Evolutionary conservation across 345 rosid genomes (phyloP), one percentile per base, ranked within the genome.

Genomic region (Fremontodendron californicum): DNA sequence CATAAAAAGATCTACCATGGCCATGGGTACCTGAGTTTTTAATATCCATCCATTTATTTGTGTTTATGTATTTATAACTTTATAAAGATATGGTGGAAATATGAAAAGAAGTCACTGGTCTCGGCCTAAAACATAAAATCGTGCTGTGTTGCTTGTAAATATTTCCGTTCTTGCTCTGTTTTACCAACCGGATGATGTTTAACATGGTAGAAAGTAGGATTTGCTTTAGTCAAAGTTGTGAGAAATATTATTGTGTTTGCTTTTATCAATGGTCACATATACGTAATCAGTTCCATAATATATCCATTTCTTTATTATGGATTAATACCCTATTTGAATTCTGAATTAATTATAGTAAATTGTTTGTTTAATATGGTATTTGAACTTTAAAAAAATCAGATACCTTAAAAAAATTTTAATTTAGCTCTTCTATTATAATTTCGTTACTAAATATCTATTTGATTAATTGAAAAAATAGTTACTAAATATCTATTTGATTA

Each of bases 1-100:
- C 81, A 9, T 96, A 91, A 74, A 39, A 71, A 11, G 64, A 52
- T 18, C 39, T 42, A 37, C 27, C 40, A 13, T 40, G 13, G 15
- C 1, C 1, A 3, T 1, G 16, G 18, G 15, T 33, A 19, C 16
- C 35, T 12, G 21, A 39, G 42, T 7, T 46, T 27, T 25, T 55
- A 39, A 5, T 61, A 13, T 21, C 31, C 63, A 60, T 52, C 39
- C 27, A 42, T 39, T 39, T 33, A 12, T 13, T 54, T 40, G 15
- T 45, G n/a, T 77, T 1, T 60, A 6, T 60, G 39, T 77, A 29
- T 78, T 27, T 74, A 42, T 60, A 15, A 31, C 21, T 37, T 33
- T 29, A 64, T 54, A 52, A 54, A 55, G n/a, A 73, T n/a, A n/a
- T 54, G 6, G 27, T 40, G 67, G 74, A 68, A 60, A 0, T 40